Conservation (phyloP, 2,329 filamentous ascomycete species). For the Huntiella abstrusa region DNA sequence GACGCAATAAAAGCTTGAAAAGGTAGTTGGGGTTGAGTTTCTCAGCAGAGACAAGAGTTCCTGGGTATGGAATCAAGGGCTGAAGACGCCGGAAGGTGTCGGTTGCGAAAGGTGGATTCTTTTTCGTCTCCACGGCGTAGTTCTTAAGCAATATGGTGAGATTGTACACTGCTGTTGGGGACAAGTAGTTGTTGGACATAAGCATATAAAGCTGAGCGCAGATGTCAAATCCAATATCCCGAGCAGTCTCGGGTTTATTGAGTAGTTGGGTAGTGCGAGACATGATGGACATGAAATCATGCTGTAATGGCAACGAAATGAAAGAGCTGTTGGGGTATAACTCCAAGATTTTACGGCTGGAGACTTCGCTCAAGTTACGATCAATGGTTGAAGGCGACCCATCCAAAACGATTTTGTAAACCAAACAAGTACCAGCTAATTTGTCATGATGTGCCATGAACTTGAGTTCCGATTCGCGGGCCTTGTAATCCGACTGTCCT, state of each 20-base stretch:
- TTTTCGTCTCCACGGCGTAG: slow-evolving; percentile 9
- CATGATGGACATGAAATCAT: slow-evolving; percentile 3
- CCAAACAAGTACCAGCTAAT: slow-evolving; percentile 5
- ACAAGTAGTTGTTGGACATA: slow-evolving; percentile 41
- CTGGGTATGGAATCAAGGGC: slow-evolving; percentile 32
- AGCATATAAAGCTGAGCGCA: slow-evolving; percentile 46
- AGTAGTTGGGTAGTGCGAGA: slow-evolving; percentile 15
- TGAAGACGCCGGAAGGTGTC: slow-evolving; percentile 35
- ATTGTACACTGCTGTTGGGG: slow-evolving; percentile 30
- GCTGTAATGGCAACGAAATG: background rate
- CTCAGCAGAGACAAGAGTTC: slow-evolving; percentile 27
- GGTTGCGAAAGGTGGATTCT: slow-evolving; percentile 25
- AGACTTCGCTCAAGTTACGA: background rate
- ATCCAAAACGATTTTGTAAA: slow-evolving; percentile 2
- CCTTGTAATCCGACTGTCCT: background rate
- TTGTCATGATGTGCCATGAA: slow-evolving; percentile 2
- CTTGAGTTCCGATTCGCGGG: background rate
- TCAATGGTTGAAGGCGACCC: background rate
- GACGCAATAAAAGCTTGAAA: slow-evolving; percentile 17
- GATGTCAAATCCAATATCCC: slow-evolving; percentile 29
- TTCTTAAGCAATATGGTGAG: slow-evolving; percentile 26
- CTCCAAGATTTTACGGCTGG: background rate
- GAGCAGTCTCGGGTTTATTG: slow-evolving; percentile 18
- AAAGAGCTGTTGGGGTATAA: background rate
- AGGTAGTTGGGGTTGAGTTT: slow-evolving; percentile 24